phyloP scores from a whole-genome alignment of 192 early-diverging fungal genomes.

The Dimargaris xerosporica region DNA sequence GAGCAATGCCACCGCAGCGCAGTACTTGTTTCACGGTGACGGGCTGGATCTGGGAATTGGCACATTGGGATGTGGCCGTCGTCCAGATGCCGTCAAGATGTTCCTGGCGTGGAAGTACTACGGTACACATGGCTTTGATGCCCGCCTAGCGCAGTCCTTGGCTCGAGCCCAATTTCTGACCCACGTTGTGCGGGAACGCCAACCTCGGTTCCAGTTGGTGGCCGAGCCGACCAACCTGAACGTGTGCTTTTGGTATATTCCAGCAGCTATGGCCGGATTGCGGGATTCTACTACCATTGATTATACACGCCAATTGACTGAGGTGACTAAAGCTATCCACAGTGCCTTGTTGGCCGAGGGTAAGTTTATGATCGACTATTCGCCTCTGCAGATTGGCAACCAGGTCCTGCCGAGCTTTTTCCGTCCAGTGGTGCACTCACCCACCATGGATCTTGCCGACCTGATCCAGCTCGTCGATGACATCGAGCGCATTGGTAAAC shows the following conservation, averaged over 20 bases:
- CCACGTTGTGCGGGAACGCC: slow-evolving; percentile 15
- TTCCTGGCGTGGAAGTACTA: slow-evolving; percentile 65
- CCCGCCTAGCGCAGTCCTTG: slow-evolving; percentile 41
- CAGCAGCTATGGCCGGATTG: slow-evolving; percentile 14
- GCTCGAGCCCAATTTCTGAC: slow-evolving; percentile 32
- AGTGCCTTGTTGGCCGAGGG: slow-evolving; percentile 27
- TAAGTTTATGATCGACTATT: slow-evolving; percentile 55
- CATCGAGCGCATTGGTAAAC: slow-evolving; percentile 35
- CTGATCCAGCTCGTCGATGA: slow-evolving; percentile 30
- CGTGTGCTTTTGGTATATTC: slow-evolving; percentile 69
- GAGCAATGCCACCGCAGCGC: slow-evolving; percentile 45
- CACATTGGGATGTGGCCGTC: slow-evolving; percentile 63
- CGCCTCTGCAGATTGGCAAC: slow-evolving; percentile 20
- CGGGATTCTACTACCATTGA: slow-evolving; percentile 19
- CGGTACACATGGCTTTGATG: slow-evolving; percentile 40
- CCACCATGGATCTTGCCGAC: slow-evolving; percentile 30
- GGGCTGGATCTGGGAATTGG: slow-evolving; percentile 57
- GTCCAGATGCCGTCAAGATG: slow-evolving; percentile 63
- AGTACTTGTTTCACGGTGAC: slow-evolving; percentile 46
- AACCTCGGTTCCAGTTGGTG: slow-evolving; percentile 28
- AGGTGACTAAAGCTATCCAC: slow-evolving; percentile 29
- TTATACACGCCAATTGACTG: slow-evolving; percentile 24
- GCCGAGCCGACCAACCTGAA: slow-evolving; percentile 18
- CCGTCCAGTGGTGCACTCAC: slow-evolving; percentile 54
- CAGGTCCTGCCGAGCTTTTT: slow-evolving; percentile 41